Percentiles rank a stretch among this genome's conserved stretches.
Conservation (phyloP, 768 basidiomycete species). For the Amanita fuliginea region DNA sequence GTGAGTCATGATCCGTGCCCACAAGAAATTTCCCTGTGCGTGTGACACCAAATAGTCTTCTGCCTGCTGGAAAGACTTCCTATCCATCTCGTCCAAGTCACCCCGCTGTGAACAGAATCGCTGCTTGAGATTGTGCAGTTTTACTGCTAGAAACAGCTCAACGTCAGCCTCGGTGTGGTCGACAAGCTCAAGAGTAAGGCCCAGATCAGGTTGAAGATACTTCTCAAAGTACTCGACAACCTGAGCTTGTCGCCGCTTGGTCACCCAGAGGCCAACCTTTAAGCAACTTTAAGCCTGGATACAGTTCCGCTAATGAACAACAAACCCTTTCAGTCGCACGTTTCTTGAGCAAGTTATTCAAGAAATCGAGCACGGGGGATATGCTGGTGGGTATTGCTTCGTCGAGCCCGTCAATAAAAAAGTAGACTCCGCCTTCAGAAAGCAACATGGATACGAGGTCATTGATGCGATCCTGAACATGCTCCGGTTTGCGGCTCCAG, state of each 20-base stretch:
- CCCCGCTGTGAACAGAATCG: background rate
- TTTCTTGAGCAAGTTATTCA: background rate
- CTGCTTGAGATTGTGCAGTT: background rate
- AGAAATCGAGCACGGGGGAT: background rate
- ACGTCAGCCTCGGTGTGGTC: background rate
- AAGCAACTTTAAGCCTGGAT: background rate
- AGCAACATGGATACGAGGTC: background rate
- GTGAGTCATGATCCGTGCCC: conserved; percentile 15
- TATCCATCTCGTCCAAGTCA: too few relatives aligned
- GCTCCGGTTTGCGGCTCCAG: background rate
- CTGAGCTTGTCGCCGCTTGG: background rate
- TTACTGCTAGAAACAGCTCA: background rate
- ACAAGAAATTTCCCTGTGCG: conserved; percentile 19
- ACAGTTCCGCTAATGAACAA: background rate
- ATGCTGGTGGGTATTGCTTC: background rate
- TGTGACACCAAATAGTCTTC: conserved; percentile 2
- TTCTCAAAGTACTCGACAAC: background rate
- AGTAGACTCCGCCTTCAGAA: background rate
- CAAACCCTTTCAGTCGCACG: background rate
- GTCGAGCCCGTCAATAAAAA: conserved; percentile 1
- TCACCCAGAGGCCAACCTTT: conserved; percentile 1
- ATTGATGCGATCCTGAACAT: background rate
- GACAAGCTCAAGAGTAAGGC: background rate
- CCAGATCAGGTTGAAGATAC: background rate
- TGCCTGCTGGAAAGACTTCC: background rate